These are phyloP conservation scores for Solanum tacnaense DNA, from an alignment of 257 asterid species.

Conservation along the genomic window DNA sequence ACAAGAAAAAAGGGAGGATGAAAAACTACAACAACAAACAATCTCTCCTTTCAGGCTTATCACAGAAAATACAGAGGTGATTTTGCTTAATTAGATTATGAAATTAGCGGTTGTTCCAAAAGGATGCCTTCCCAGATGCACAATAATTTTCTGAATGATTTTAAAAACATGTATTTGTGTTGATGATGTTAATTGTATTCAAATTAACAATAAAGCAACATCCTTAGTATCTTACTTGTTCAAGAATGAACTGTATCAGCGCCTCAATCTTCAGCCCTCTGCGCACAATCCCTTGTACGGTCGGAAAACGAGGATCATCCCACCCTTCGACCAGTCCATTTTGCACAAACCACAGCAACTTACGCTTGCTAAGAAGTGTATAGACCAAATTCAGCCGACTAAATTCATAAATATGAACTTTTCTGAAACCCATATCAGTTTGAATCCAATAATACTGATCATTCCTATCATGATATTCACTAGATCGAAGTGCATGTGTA, in stretches of 20 bases:
- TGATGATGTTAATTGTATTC: neutral
- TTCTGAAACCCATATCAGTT: slow-evolving; percentile 74
- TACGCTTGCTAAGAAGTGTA: slow-evolving; percentile 97
- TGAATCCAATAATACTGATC: slow-evolving; percentile 90
- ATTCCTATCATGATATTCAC: slow-evolving; percentile 94
- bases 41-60: neutral
- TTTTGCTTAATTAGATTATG: neutral
- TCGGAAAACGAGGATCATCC: slow-evolving; percentile 98
- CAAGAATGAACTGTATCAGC: slow-evolving; percentile 80
- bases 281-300: slow-evolving; percentile 96
- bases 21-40: neutral
- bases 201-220: neutral
- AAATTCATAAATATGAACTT: slow-evolving; percentile 75
- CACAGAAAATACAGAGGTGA: neutral
- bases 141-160: neutral
- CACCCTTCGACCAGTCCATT: slow-evolving; percentile 93
- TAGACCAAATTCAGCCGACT: slow-evolving; percentile 89
- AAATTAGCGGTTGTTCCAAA: neutral
- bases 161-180: neutral
- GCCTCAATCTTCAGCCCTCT: slow-evolving; percentile 89
- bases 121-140: neutral
- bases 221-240: slow-evolving; percentile 43
- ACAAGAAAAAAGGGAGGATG: neutral
- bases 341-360: slow-evolving; percentile 96
- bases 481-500: slow-evolving; percentile 91